Evolutionary conservation across 192 early-diverging fungal genomes (phyloP).

Genomic region (Backusella morwellensis): DNA sequence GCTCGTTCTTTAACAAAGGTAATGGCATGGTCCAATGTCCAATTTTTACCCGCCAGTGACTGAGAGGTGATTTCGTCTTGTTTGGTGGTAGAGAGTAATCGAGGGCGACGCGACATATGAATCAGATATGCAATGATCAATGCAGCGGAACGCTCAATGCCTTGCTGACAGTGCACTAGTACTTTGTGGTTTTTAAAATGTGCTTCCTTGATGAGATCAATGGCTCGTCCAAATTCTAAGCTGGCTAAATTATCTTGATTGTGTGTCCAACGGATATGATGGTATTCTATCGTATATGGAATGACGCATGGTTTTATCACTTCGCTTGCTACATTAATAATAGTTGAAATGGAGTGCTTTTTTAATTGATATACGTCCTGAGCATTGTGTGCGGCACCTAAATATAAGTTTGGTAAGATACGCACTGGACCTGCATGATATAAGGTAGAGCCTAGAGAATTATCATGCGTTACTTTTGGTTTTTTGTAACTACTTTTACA

Average conservation of each 20-base stretch:
- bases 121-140: constrained; percentile 89
- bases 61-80: constrained; percentile 21
- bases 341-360: constrained; percentile 37
- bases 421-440: constrained; percentile 47
- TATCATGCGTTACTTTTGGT: neutral
- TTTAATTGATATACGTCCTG: constrained; percentile 31
- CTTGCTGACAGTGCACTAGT: constrained; percentile 83
- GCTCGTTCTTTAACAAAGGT: constrained; percentile 65
- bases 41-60: constrained; percentile 59
- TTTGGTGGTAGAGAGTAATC: neutral
- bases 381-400: constrained; percentile 65
- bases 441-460: neutral
- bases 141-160: constrained; percentile 82
- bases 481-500: neutral
- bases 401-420: constrained; percentile 63
- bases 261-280: constrained; percentile 71
- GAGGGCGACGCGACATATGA: constrained; percentile 42
- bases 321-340: constrained; percentile 75
- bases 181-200: constrained; percentile 49
- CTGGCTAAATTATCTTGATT: constrained; percentile 58
- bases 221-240: constrained; percentile 57
- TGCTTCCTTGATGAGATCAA: constrained; percentile 34
- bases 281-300: constrained; percentile 44
- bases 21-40: constrained; percentile 60
- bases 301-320: constrained; percentile 31